Evolutionary conservation across 2,329 filamentous ascomycete genomes (phyloP).

Genomic region (Cercospora sp.): DNA sequence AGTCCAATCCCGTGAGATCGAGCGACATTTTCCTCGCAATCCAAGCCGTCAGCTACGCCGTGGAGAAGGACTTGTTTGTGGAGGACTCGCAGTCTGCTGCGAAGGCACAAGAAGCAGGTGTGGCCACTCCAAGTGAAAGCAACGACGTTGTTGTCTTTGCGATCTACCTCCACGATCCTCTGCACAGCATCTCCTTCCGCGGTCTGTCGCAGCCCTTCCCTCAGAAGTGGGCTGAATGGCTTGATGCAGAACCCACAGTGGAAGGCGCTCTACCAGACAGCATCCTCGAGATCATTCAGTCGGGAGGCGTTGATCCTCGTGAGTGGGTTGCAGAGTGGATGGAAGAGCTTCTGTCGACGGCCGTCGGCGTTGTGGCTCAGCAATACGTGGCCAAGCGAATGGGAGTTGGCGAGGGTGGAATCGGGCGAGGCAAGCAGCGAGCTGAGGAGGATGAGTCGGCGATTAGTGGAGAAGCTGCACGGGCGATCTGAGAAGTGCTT

Average conservation of each 20-base stretch:
- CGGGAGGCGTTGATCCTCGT: conserved; percentile 78
- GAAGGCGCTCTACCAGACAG: conserved; percentile 69
- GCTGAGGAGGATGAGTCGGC: conserved; percentile 52
- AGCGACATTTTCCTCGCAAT: conserved; percentile 96
- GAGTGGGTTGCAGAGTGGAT: conserved; percentile 99
- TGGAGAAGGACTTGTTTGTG: conserved; percentile 67
- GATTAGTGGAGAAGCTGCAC: conserved; percentile 60
- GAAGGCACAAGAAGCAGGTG: conserved; percentile 1
- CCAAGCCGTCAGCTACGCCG: conserved; percentile 73
- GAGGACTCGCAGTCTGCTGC: conserved; percentile 43
- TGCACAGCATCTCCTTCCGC: conserved; percentile 86
- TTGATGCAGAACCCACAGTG: conserved; percentile 65
- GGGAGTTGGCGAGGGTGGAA: conserved; percentile 85
- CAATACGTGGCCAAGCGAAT: conserved; percentile 91
- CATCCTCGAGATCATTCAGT: conserved; percentile 78
- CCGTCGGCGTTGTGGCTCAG: conserved; percentile 85
- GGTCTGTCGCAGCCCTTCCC: conserved; percentile 82
- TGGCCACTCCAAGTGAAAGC: conserved; percentile 50
- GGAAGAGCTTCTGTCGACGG: conserved; percentile 77
- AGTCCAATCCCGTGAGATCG: conserved; percentile 84
- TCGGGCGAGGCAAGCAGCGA: conserved; percentile 59
- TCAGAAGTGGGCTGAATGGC: conserved; percentile 83
- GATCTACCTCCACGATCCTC: conserved; percentile 79
- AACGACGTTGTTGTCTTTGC: conserved; percentile 69
- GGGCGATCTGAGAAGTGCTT: conserved; percentile 45